A percentile compares a stretch with the other conserved stretches of the same genome.
These are phyloP conservation scores for Uronychia setigera DNA, from an alignment of 73 alveolate genomes.

Conservation along the genomic window DNA sequence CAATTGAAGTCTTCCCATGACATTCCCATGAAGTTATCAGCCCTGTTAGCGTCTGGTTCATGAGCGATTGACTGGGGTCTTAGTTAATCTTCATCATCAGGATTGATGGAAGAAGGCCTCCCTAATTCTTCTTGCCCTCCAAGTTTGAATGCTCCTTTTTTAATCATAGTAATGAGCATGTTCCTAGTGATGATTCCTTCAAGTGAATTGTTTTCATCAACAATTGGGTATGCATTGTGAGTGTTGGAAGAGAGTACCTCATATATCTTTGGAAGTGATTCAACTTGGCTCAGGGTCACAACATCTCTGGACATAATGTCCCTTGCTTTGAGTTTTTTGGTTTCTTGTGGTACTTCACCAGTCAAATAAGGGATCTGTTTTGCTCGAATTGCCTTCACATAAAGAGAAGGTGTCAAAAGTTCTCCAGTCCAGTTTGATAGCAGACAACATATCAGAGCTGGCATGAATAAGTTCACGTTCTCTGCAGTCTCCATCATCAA, in stretches of 20 bases:
- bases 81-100: neutral
- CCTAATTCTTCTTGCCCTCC: neutral
- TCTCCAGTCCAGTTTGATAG: conserved; percentile 65
- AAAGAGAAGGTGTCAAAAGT: conserved; percentile 54
- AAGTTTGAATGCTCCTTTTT: conserved; percentile 1
- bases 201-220: conserved; percentile 26
- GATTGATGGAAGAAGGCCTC: neutral
- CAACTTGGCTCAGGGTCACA: conserved; percentile 1
- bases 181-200: conserved; percentile 38
- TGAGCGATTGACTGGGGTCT: neutral
- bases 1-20: conserved; percentile 47
- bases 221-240: conserved; percentile 42
- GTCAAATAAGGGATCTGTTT: conserved; percentile 46
- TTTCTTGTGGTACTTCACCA: conserved; percentile 30
- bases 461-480: conserved; percentile 60
- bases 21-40: neutral
- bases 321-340: conserved; percentile 28
- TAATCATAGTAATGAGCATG: conserved; percentile 23
- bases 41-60: neutral
- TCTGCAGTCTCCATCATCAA: conserved; percentile 78
- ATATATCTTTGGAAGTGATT: conserved; percentile 8
- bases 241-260: neutral
- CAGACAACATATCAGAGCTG: conserved; percentile 59
- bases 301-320: conserved; percentile 34
- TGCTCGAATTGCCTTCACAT: conserved; percentile 28